Evolutionary conservation across 805 yeast species (phyloP).

Genomic region (Cyberlindnera xylosilytica): DNA sequence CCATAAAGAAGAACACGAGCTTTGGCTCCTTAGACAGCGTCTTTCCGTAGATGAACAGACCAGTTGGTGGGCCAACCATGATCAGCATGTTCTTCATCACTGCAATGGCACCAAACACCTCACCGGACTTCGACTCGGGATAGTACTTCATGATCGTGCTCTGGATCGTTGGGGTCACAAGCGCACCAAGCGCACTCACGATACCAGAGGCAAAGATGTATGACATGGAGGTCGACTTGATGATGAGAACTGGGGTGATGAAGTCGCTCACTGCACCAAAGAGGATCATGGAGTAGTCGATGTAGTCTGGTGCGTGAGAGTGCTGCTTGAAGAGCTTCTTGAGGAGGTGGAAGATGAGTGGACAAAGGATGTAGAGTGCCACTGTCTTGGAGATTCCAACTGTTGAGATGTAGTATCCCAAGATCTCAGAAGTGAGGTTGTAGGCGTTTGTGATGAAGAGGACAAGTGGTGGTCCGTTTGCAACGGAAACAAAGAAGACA

Average conservation of each 20-base stretch:
- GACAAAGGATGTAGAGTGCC: slow-evolving; percentile 49
- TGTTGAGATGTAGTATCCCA: slow-evolving; percentile 55
- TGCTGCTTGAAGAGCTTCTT: slow-evolving; percentile 34
- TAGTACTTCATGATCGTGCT: slow-evolving; percentile 59
- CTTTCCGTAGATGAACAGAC: slow-evolving; percentile 45
- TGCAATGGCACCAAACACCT: slow-evolving; percentile 68
- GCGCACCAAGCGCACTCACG: slow-evolving; percentile 39
- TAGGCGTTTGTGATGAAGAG: slow-evolving; percentile 53
- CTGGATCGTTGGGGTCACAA: slow-evolving; percentile 56
- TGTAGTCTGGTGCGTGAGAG: slow-evolving; percentile 45
- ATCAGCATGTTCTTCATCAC: slow-evolving; percentile 49
- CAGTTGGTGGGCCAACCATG: slow-evolving; percentile 46
- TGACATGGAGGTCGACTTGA: slow-evolving; percentile 28
- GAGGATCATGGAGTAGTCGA: slow-evolving; percentile 41
- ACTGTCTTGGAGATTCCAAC: slow-evolving; percentile 48
- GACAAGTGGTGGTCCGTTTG: slow-evolving; percentile 40
- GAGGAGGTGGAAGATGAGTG: slow-evolving; percentile 40
- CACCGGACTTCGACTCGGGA: slow-evolving; percentile 60
- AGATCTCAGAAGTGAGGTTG: slow-evolving; percentile 49
- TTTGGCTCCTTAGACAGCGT: slow-evolving; percentile 40
- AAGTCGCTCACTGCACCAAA: slow-evolving; percentile 35
- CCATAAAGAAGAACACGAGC: slow-evolving; percentile 30
- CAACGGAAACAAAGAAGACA: slow-evolving; percentile 37
- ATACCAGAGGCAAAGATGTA: slow-evolving; percentile 8
- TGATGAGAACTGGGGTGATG: slow-evolving; percentile 35